Evolutionary conservation across 2,329 filamentous ascomycete genomes (phyloP).

Genomic region (Penicillium freii): DNA sequence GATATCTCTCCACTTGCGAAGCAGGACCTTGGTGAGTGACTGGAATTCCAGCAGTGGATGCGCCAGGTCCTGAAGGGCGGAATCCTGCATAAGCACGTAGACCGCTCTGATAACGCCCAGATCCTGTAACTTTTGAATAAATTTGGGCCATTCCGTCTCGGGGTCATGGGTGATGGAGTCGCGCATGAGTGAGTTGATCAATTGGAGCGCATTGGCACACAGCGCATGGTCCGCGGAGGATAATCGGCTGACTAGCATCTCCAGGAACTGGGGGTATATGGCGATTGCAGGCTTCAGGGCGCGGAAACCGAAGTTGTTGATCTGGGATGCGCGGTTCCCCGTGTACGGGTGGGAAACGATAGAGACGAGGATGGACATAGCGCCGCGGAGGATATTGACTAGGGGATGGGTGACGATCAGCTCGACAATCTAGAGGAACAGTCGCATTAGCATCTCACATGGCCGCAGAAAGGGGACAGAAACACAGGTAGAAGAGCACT

Average conservation of each 20-base stretch:
- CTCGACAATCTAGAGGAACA: slow-evolving; percentile 66
- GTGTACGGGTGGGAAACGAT: slow-evolving; percentile 81
- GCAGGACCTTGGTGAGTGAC: slow-evolving; percentile 78
- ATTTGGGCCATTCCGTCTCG: slow-evolving; percentile 86
- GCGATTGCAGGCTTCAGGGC: slow-evolving; percentile 89
- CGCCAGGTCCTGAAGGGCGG: slow-evolving; percentile 83
- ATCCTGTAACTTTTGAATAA: slow-evolving; percentile 91
- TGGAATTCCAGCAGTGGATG: slow-evolving; percentile 93
- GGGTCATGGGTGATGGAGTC: slow-evolving; percentile 79
- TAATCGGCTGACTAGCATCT: slow-evolving; percentile 86
- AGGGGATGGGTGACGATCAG: slow-evolving; percentile 92
- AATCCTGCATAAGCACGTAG: slow-evolving; percentile 91
- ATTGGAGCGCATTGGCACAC: slow-evolving; percentile 89
- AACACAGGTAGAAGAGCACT: not conserved
- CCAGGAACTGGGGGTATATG: slow-evolving; percentile 88
- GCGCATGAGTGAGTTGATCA: slow-evolving; percentile 92
- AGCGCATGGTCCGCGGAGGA: slow-evolving; percentile 93
- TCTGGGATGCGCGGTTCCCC: slow-evolving; percentile 51
- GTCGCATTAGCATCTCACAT: slow-evolving; percentile 4
- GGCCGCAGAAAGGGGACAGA: not conserved
- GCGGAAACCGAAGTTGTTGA: slow-evolving; percentile 77
- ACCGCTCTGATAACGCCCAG: slow-evolving; percentile 89
- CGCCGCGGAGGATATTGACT: slow-evolving; percentile 94
- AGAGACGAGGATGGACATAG: slow-evolving; percentile 93
- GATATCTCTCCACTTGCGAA: slow-evolving; percentile 85